Percentiles rank a stretch among this genome's conserved stretches.
Evolutionary conservation across 2,329 filamentous ascomycete species (phyloP).

Genomic region (Zymoseptoria passerinii): DNA sequence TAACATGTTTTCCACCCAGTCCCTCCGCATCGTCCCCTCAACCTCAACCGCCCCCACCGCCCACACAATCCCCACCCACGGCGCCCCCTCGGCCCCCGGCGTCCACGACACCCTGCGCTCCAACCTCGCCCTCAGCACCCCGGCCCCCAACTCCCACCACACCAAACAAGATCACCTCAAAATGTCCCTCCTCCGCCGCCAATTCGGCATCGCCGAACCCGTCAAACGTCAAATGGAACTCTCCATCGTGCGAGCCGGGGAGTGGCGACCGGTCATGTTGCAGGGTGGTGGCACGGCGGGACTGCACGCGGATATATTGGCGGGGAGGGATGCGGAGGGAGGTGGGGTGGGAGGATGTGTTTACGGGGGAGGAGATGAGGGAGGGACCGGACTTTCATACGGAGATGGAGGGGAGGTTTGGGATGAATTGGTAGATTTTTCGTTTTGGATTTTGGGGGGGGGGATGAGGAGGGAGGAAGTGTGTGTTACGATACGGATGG

Average conservation of each 20-base stretch:
- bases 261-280: conserved; percentile 69
- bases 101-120: conserved; percentile 87
- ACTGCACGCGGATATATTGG: conserved; percentile 84
- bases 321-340: conserved; percentile 64
- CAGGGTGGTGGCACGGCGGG: conserved; percentile 44
- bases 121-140: conserved; percentile 55
- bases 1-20: too few relatives aligned
- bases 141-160: conserved; percentile 40
- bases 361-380: conserved; percentile 63
- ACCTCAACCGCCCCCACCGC: conserved; percentile 55
- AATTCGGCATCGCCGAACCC: conserved; percentile 88
- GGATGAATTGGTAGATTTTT: conserved; percentile 56
- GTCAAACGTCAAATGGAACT: conserved; percentile 91
- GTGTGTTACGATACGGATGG: background rate
- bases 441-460: too few relatives aligned
- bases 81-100: conserved; percentile 83
- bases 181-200: conserved; percentile 78
- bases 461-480: background rate
- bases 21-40: conserved; percentile 76
- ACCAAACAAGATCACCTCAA: conserved; percentile 70
- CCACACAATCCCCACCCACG: conserved; percentile 42
- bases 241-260: conserved; percentile 71
- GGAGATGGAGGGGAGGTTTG: conserved; percentile 88
- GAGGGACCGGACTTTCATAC: conserved; percentile 66
- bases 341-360: conserved; percentile 91